phyloP scores from a whole-genome alignment of 2,329 filamentous ascomycete species.

The Aotearoamyces nothofagi region DNA sequence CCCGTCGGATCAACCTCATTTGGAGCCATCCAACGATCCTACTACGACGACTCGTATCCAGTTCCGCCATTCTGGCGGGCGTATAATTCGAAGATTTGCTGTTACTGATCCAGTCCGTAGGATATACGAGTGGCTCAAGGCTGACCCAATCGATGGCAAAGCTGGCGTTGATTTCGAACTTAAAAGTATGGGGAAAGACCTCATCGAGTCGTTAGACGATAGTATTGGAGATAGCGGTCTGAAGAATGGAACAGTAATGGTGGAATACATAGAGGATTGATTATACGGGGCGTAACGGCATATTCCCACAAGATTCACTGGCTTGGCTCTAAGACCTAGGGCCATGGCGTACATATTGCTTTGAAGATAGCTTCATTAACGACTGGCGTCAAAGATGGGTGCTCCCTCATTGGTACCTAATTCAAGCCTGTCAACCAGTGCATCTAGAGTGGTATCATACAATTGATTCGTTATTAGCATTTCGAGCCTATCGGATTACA shows the following conservation, averaged over 20 bases:
- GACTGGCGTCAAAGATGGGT: too few species aligned
- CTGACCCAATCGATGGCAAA: slow-evolving; percentile 68
- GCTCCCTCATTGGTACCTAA: too few species aligned
- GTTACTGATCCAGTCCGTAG: slow-evolving; percentile 62
- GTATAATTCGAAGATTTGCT: slow-evolving; percentile 76
- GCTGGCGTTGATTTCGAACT: slow-evolving; percentile 71
- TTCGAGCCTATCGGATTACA: too few species aligned
- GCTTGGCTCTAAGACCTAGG: too few species aligned
- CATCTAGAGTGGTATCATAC: too few species aligned
- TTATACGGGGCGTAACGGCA: too few species aligned
- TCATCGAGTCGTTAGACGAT: slow-evolving; percentile 59
- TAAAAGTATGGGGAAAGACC: slow-evolving; percentile 72
- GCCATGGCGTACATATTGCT: too few species aligned
- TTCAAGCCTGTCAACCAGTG: too few species aligned
- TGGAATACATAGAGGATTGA: slow-evolving; percentile 58
- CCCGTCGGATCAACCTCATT: slow-evolving; percentile 55
- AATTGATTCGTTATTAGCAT: too few species aligned
- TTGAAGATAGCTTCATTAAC: too few species aligned
- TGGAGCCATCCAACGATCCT: slow-evolving; percentile 59
- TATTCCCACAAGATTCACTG: too few species aligned
- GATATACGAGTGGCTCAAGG: slow-evolving; percentile 95
- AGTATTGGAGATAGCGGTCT: slow-evolving; percentile 71
- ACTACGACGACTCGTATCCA: slow-evolving; percentile 75
- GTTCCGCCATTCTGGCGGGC: slow-evolving; percentile 72
- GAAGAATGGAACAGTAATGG: slow-evolving; percentile 90